Evolutionary conservation across 2,329 filamentous ascomycete species (phyloP), one percentile per base, ranked within the genome.

Genomic region (Scortechinia acanthostroma): DNA sequence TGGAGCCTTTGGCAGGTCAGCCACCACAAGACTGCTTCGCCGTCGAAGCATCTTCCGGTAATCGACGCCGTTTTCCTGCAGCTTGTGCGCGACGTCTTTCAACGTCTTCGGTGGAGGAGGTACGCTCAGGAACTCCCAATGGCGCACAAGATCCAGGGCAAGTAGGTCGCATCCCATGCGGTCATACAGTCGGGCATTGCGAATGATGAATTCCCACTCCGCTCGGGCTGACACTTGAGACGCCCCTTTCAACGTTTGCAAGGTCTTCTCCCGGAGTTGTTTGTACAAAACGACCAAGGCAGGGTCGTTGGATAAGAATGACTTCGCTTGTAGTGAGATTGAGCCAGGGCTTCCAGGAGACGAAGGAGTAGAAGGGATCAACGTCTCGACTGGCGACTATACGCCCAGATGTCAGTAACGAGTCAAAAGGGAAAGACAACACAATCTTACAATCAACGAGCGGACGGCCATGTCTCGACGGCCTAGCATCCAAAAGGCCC

Each of bases 101-200:
- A 61, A 58, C 3, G 70, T 67, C n/a, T 73, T 10, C 35, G 10
- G 35, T 19, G 6, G 6, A 13, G 10, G 35, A 13, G 20, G 20
- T 6, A 6, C 35, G 13, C 20, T 10, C 28, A 88, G 68, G 60
- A 94, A 93, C 55, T 89, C 82, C 88, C 89, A 94, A 51, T 85
- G 88, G 22, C 81, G 77, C 14, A 93, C 86, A 4, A 97, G 69
- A 55, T 94, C 88, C 3, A 97, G 69, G 1, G 91, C 93, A 0
- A 97, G 75, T 5, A 95, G 64, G 61, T 96, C 91, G 57, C 93
- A 95, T 2, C 93, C 91, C 91, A 93, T 96, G 5, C 88, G 83
- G 59, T 86, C 86, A 57, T 91, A 97, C 16, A 93, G 70, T 45
- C 81, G 75, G 15, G 90, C 88, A 45, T 88, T 95, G 53, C 93